Evolutionary conservation across 2,329 filamentous ascomycete genomes (phyloP), one percentile per base, ranked within the genome.

Genomic region (Ophiostoma sp.): DNA sequence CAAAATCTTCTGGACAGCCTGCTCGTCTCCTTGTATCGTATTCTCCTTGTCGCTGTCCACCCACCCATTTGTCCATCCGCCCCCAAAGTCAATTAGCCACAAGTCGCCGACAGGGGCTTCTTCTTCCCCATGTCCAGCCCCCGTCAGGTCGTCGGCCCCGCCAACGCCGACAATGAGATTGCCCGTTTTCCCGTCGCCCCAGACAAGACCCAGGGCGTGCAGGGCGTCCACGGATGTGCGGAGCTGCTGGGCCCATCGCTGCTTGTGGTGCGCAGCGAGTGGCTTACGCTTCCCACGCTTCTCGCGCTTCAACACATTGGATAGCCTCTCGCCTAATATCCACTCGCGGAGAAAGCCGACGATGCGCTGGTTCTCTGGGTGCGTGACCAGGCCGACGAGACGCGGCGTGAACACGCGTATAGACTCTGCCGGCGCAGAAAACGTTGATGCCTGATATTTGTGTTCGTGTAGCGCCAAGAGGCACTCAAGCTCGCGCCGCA

Each of bases 11-110:
- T 71, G 63, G 45, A 79, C 69, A 25, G 74, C 81, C 76, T 81
- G 79, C 70, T 79, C 73, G 63, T 84, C 82, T 17, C 83, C 82
- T 73, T 82, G 78, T 25, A 78, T 68, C n/a, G 80, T 82, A 55
- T 80, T 80, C 31, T 77, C 77, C 52, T 82, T 77, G 55, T 83
- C 80, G 52, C 80, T 74, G 73, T 82, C 80, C 7, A 84, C 80
- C 82, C 82, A 84, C 17, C 82, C 81, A n/a, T 81, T 73, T 3
- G 82, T 82, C 71, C 79, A 82, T 50, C 82, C 80, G 39, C 81
- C 82, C 1, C 80, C 81, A 74, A 84, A 83, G 76, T 82, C 81
- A 72, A 83, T 81, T 22, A 84, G 78, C 81, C 80, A 83, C 55
- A 80, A 79, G 72, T 83, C 78, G 64, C 80, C 75, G 63, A 81